Conservation (phyloP, 495 filamentous ascomycete species). For the Penicillium verhagenii region DNA sequence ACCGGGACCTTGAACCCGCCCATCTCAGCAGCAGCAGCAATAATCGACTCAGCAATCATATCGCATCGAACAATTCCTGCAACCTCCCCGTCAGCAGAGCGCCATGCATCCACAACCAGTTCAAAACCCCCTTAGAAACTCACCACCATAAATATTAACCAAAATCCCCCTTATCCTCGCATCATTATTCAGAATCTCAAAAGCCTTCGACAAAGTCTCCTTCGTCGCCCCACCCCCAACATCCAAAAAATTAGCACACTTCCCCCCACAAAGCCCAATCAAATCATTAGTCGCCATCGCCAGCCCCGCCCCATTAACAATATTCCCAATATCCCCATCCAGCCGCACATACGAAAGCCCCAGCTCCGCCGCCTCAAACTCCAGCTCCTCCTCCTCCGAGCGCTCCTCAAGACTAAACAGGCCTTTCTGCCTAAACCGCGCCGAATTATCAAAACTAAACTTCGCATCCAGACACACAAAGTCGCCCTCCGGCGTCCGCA, state of each 20-base stretch:
- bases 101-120: no score
- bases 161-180: slow-evolving; percentile 22
- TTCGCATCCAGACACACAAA: slow-evolving; percentile 35
- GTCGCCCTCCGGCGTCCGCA: slow-evolving; percentile 19
- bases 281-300: slow-evolving; percentile 41
- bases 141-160: slow-evolving; percentile 37
- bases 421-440: slow-evolving; percentile 23
- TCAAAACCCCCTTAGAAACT: no score
- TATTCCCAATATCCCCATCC: slow-evolving; percentile 34
- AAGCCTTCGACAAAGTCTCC: slow-evolving; percentile 27
- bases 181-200: slow-evolving; percentile 28
- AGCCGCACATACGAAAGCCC: slow-evolving; percentile 32
- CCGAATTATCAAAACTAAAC: slow-evolving; percentile 30
- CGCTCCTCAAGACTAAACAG: slow-evolving; percentile 26
- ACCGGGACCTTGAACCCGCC: slow-evolving; percentile 29
- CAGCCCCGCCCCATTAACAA: slow-evolving; percentile 36
- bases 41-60: slow-evolving; percentile 36
- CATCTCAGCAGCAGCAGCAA: slow-evolving; percentile 20
- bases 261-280: slow-evolving; percentile 25
- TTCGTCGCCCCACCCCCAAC: slow-evolving; percentile 30
- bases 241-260: slow-evolving; percentile 35
- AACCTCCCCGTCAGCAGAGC: not conserved
- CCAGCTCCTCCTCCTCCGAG: slow-evolving; percentile 15
- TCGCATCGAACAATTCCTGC: slow-evolving; percentile 36
- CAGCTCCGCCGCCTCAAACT: slow-evolving; percentile 20